A percentile compares a stretch with the other conserved stretches of the same genome.
Evolutionary conservation across 192 early-diverging fungal genomes (phyloP).

Genomic region (Helicostylum pulchrum): DNA sequence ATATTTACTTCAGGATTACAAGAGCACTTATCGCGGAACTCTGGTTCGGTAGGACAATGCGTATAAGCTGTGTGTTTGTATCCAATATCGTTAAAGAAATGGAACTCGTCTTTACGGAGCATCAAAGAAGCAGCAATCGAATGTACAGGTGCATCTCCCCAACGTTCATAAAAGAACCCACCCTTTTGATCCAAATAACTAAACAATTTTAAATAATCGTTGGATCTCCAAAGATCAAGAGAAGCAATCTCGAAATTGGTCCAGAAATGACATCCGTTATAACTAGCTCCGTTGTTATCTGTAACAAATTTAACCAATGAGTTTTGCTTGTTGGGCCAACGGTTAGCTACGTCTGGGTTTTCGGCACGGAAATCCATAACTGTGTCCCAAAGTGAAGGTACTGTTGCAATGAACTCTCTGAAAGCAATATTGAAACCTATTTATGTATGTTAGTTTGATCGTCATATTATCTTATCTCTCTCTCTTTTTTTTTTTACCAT

Average conservation of each 20-base stretch:
- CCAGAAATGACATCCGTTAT: conserved; percentile 87
- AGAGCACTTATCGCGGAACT: conserved; percentile 43
- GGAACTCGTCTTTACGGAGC: conserved; percentile 58
- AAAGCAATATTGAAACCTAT: conserved; percentile 74
- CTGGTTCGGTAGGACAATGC: conserved; percentile 55
- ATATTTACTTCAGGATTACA: conserved; percentile 48
- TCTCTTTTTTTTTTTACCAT: conserved; percentile 50
- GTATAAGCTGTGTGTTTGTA: conserved; percentile 61
- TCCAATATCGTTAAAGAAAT: conserved; percentile 76
- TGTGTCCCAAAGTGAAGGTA: conserved; percentile 70
- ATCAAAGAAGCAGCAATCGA: conserved; percentile 61
- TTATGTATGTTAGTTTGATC: not conserved
- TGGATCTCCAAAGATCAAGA: conserved; percentile 62
- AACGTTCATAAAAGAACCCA: conserved; percentile 85
- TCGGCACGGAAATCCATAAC: conserved; percentile 50
- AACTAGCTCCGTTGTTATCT: conserved; percentile 49
- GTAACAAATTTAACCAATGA: conserved; percentile 53
- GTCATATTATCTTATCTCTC: not conserved
- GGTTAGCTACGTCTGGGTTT: conserved; percentile 39
- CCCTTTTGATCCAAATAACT: conserved; percentile 69
- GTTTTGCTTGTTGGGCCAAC: conserved; percentile 39
- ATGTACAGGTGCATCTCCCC: conserved; percentile 79
- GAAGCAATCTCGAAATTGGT: conserved; percentile 74
- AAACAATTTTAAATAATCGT: conserved; percentile 66
- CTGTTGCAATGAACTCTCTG: conserved; percentile 64